Base-by-base conservation (phyloP, 177 flowering plant genomes). In the Tripterygium wilfordii region DNA sequence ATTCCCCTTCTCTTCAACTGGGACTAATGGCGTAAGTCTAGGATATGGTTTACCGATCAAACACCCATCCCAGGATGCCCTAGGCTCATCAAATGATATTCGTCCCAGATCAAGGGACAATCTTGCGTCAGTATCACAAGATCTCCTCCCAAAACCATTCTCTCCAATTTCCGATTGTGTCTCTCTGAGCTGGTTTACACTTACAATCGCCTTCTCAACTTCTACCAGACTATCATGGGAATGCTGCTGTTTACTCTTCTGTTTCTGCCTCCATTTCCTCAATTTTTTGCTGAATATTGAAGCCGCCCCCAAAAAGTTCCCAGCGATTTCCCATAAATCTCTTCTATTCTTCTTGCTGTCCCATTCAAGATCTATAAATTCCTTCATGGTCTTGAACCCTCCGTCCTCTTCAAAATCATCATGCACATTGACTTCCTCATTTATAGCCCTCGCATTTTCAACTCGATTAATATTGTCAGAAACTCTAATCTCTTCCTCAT, bases 31-130 rank as follows among this genome's bases (percentile, higher is more conserved):
- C 0, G 77, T 53, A 19, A 73, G 43, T 52, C 78, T 54, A 5
- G 78, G 72, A 27, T 64, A 49, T 1, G 51, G 49, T 57, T 70
- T 70, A 8, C 85, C 83, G 13, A 65, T 61, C 63, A 84, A 48
- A 54, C 70, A 70, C 2, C 97, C 97, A 62, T 94, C 99, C 85
- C 92, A 94, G 14, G 95, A 84, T 41, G 95, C 97, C 40, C 99
- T 70, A 0, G 96, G 90, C 62, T 81, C 89, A 20, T 89, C 98
- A 54, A 80, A 74, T 2, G 86, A 85, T 49, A n/a, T n/a, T n/a
- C n/a, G n/a, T n/a, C n/a, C 78, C 14, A 65, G 74, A 56, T 90
- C 97, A 26, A 80, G 58, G 0, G 96, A 85, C 44, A 78, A 71
- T 64, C 96, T 76, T 0, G 95, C 83, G 52, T 85, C 96, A 8